Evolutionary conservation across 148 eudicot species (phyloP), one percentile per base, ranked within the genome.

Genomic region (Spergularia marina): DNA sequence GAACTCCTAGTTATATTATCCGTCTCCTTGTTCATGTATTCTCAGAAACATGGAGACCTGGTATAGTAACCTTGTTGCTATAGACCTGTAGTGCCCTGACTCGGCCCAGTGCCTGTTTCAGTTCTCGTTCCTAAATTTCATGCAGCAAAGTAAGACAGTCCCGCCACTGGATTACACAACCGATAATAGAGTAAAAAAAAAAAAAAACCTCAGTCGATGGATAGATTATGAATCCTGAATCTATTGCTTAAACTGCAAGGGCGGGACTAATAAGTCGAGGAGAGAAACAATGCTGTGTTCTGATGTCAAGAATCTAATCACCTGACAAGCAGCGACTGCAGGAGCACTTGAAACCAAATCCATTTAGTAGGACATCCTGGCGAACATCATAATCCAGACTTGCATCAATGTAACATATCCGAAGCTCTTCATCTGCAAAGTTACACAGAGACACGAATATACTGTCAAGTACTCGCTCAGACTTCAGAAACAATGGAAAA

Each of bases 321-420:
- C 89, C 83, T 10, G 90, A 88, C 25, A 72, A 69, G 81, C 98
- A 94, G 74, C 98, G 82, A 77, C 40, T 84, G 80, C 98, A 94
- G 25, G 79, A 74, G 82, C 97, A 94, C 54, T 71, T 71, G 78
- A 94, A 94, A 79, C 98, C 96, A 77, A 91, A 94, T 12, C 98
- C 98, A 56, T 83, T 41, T 4, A 63, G 79, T 53, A 94, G 89
- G 78, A 94, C 49, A 2, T 74, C 73, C 77, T 90, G 91, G 13
- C 98, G 96, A 77, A 92, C 93, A 41, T 86, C 82, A 36, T 71
- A 78, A 75, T 85, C 91, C 96, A 94, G 87, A 80, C 98, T 94
- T 41, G 98, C 92, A 82, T 94, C 98, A 66, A 94, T 91, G 72
- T 94, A 94, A 79, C 98, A 94, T 85, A 94, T 94, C 75, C 93